Evolutionary conservation across 306 rosid species (phyloP), one percentile per base, ranked within the genome.

Genomic region (Delonix regia): DNA sequence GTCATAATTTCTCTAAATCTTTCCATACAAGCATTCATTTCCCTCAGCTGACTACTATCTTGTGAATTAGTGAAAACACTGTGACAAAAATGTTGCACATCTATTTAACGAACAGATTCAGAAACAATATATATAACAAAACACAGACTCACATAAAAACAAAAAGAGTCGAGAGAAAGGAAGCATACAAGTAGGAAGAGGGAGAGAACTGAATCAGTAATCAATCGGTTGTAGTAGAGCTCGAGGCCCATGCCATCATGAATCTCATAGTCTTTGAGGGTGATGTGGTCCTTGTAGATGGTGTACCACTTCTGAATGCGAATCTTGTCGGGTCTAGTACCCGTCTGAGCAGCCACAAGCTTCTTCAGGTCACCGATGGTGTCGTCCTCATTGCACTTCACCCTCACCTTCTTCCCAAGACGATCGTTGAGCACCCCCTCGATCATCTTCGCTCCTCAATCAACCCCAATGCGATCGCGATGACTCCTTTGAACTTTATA

Each of bases 161-260:
- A 1, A 48, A 16, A 10, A 27, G 13, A 27, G 4, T 19, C 3
- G 27, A 33, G 42, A 63, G 15, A 34, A n/a, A 34, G 69, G 6
- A 34, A 34, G 25, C 13, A 9, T 34, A n/a, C 69, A 1, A 63
- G 15, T 18, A 6, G 67, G 3, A 4, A 7, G 21, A 49, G 56
- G 56, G 24, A 49, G 56, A 6, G 56, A 49, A 49, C 2, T 0
- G 25, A 6, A 60, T 60, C 10, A 60, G 39, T 5, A 19, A 65
- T 79, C 60, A 90, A 65, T 79, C 60, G 89, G 78, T 93, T 91
- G 92, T 93, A 93, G 85, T 94, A 94, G 86, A 91, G 97, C 81
- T 94, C 97, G 62, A 94, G 98, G 75, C 98, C 98, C 98, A 90
- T 94, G 88, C 98, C 98, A 28, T 94, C 94, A 71, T 94, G 97